Conservation (phyloP, 2,329 filamentous ascomycete genomes). For the Stagonosporopsis cucurbitacearum region DNA sequence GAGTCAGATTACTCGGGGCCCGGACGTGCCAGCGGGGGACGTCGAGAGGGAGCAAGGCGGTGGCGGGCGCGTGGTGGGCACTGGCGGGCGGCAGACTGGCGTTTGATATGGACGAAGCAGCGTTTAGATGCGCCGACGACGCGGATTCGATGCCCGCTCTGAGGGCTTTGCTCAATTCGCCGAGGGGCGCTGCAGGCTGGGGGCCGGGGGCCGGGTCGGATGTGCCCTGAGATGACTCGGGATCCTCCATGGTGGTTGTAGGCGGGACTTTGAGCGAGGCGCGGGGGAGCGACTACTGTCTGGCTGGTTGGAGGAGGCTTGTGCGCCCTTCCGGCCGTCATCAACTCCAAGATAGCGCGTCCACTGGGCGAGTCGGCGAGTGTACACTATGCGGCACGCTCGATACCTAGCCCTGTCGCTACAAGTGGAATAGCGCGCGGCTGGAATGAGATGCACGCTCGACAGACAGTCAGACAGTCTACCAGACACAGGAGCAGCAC, state of each 20-base stretch:
- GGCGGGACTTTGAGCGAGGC: slow-evolving; percentile 22
- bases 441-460: neutral
- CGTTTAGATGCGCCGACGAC: slow-evolving; percentile 9
- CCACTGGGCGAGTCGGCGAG: slow-evolving; percentile 10
- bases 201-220: slow-evolving; percentile 18
- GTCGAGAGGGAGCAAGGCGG: slow-evolving; percentile 33
- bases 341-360: slow-evolving; percentile 15
- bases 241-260: slow-evolving; percentile 44
- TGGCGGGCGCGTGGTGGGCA: slow-evolving; percentile 23
- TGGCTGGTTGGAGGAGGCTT: slow-evolving; percentile 23
- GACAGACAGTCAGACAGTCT: neutral
- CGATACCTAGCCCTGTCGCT: slow-evolving; percentile 9
- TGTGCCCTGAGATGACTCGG: slow-evolving; percentile 28
- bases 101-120: slow-evolving; percentile 6
- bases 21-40: slow-evolving; percentile 32
- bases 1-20: slow-evolving; percentile 33
- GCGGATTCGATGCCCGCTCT: slow-evolving; percentile 6
- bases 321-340: slow-evolving; percentile 14
- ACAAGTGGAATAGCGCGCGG: slow-evolving; percentile 9
- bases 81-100: slow-evolving; percentile 9
- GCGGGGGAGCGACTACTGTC: slow-evolving; percentile 35
- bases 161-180: slow-evolving; percentile 15
- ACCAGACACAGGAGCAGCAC: neutral
- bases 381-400: neutral
- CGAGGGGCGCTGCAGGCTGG: slow-evolving; percentile 24